Percentiles rank a stretch among this genome's conserved stretches.
phyloP scores from a whole-genome alignment of 805 yeast species.

The Maudiozyma turicensis region DNA sequence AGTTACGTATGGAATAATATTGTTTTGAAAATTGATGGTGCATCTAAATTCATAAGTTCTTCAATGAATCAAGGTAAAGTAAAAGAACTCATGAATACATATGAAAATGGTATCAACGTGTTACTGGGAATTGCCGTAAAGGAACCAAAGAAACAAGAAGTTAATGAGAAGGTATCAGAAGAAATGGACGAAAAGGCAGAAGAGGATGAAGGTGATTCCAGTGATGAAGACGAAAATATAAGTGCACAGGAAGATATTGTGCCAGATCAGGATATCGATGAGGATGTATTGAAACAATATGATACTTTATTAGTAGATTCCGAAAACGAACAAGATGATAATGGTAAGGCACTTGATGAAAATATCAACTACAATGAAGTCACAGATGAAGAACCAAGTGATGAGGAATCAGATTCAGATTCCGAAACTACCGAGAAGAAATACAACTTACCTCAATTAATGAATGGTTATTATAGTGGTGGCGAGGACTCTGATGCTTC shows the following conservation, averaged over 20 bases:
- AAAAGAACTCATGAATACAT: constrained; percentile 36
- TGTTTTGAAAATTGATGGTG: constrained; percentile 16
- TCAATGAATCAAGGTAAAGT: constrained; percentile 37
- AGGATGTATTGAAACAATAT: constrained; percentile 23
- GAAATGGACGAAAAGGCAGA: constrained; percentile 11
- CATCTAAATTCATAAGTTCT: constrained; percentile 31
- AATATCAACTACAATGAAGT: constrained; percentile 39
- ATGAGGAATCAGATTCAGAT: constrained; percentile 21
- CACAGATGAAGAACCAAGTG: constrained; percentile 52
- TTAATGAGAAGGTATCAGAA: constrained; percentile 9
- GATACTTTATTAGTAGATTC: constrained; percentile 32
- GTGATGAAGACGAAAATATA: constrained; percentile 10
- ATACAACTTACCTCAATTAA: constrained; percentile 53
- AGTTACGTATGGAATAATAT: constrained; percentile 34
- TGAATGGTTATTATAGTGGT: constrained; percentile 76
- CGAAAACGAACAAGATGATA: constrained; percentile 35
- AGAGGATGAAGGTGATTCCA: constrained; percentile 14
- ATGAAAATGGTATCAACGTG: constrained; percentile 32
- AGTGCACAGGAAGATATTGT: constrained; percentile 11
- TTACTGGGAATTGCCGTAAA: constrained; percentile 26
- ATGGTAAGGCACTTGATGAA: constrained; percentile 23
- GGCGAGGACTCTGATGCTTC: constrained; percentile 64
- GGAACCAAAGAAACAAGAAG: constrained; percentile 12
- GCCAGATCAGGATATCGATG: constrained; percentile 10
- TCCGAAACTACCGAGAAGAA: constrained; percentile 17